Evolutionary conservation across 306 rosid species (phyloP).

Genomic region (Glycine tomentella): DNA sequence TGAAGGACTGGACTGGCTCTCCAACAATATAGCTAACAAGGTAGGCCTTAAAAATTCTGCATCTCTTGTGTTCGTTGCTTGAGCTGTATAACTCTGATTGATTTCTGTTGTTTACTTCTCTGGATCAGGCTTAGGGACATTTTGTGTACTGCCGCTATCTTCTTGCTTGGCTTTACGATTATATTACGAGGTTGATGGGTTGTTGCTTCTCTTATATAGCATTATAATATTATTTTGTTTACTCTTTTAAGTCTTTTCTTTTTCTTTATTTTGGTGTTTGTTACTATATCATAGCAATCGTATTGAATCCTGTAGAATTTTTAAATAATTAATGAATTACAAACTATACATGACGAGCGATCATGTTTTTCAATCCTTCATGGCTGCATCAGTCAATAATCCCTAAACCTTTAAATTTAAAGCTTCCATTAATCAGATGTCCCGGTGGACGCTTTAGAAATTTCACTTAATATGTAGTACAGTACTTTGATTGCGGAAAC

Average conservation of each 20-base stretch:
- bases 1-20: conserved; percentile 57
- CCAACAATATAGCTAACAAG: conserved; percentile 54
- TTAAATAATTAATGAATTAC: conserved; percentile 41
- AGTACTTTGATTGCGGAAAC: too few relatives aligned
- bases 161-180: conserved; percentile 30
- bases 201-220: conserved; percentile 27
- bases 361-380: neutral
- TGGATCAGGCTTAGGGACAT: conserved; percentile 50
- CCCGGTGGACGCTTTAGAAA: neutral
- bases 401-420: neutral
- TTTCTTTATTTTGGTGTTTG: conserved; percentile 18
- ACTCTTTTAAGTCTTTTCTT: neutral
- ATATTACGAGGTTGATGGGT: conserved; percentile 24
- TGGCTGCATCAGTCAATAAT: neutral
- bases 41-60: conserved; percentile 12
- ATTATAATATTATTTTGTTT: too few relatives aligned
- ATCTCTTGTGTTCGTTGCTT: neutral
- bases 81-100: neutral
- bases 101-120: neutral
- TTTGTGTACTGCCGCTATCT: conserved; percentile 25
- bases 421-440: neutral
- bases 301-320: conserved; percentile 36
- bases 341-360: neutral
- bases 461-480: neutral
- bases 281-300: conserved; percentile 33